A percentile compares a stretch with the other conserved stretches of the same genome.
phyloP scores from a whole-genome alignment of 2,329 filamentous ascomycete genomes.

The Rutstroemia sp. region DNA sequence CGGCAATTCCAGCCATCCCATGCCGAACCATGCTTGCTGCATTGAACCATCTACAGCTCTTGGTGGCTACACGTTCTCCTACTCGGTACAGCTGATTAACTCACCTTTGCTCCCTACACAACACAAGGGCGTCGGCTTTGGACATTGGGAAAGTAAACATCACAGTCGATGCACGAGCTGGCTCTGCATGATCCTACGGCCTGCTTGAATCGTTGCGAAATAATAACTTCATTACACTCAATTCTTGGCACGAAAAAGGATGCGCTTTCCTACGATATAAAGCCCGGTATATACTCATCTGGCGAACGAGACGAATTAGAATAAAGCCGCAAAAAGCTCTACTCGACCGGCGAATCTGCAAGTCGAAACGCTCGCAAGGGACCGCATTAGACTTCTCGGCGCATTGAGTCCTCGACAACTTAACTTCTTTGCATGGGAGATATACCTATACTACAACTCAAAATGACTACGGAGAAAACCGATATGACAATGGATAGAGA shows the following conservation, averaged over 20 bases:
- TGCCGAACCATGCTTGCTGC: neutral
- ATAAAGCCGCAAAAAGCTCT: too few relatives aligned
- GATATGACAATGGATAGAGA: neutral
- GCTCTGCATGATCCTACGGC: slow-evolving; percentile 9
- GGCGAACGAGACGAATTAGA: too few relatives aligned
- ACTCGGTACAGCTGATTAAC: neutral
- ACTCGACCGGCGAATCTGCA: too few relatives aligned
- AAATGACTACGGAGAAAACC: neutral
- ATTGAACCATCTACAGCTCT: neutral
- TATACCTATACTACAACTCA: too few relatives aligned
- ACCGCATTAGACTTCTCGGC: too few relatives aligned
- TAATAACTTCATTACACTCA: neutral
- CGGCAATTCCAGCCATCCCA: neutral
- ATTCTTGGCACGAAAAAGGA: neutral
- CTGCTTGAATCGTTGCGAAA: neutral
- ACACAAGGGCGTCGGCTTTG: neutral
- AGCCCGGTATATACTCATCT: neutral
- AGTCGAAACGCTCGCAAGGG: too few relatives aligned
- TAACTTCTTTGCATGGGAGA: too few relatives aligned
- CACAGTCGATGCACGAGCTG: slow-evolving; percentile 5
- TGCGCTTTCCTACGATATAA: neutral
- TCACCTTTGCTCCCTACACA: neutral
- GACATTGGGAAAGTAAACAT: neutral
- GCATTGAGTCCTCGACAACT: too few relatives aligned
- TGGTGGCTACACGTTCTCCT: neutral